These are phyloP conservation scores for Beta macrorhiza DNA, from an alignment of 179 eudicot genomes.

Conservation along the genomic window DNA sequence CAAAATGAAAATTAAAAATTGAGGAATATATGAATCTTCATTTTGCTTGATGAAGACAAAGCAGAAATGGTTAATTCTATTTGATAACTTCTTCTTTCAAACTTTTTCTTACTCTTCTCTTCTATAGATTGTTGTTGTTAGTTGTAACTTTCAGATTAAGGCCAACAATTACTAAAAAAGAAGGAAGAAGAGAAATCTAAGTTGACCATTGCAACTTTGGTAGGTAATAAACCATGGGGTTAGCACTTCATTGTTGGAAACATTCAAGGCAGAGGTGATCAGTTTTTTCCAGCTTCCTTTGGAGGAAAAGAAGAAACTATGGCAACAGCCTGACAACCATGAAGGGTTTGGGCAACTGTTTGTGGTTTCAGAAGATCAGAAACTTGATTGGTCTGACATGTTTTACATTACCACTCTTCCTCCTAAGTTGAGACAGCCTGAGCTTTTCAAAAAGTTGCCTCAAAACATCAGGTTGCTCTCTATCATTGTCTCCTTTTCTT, in stretches of 20 bases:
- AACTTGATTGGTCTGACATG: conserved; percentile 45
- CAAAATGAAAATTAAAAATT: too few relatives aligned
- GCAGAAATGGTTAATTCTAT: too few relatives aligned
- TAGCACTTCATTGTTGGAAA: conserved; percentile 37
- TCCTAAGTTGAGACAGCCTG: conserved; percentile 8
- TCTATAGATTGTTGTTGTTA: too few relatives aligned
- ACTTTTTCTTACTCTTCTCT: too few relatives aligned
- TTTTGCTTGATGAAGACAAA: too few relatives aligned
- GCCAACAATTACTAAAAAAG: too few relatives aligned
- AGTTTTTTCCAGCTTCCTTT: conserved; percentile 44
- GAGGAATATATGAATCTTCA: too few relatives aligned
- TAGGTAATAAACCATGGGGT: conserved; percentile 71
- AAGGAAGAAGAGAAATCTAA: too few relatives aligned
- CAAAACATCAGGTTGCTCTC: conserved; percentile 17
- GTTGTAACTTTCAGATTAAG: too few relatives aligned
- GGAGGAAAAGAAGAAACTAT: conserved; percentile 46
- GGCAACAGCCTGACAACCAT: conserved; percentile 34
- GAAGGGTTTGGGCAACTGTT: conserved; percentile 63
- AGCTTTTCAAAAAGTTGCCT: conserved; percentile 28
- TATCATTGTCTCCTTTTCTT: neutral
- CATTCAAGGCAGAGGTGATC: conserved; percentile 36
- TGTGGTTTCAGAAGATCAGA: conserved; percentile 40
- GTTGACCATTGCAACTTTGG: neutral
- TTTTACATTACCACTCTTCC: conserved; percentile 35
- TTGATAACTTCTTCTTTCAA: too few relatives aligned